Percentiles rank a stretch among this genome's conserved stretches.
These are phyloP conservation scores for Petasospora fabianii DNA, from an alignment of 1,139 yeast genomes.

Conservation along the genomic window DNA sequence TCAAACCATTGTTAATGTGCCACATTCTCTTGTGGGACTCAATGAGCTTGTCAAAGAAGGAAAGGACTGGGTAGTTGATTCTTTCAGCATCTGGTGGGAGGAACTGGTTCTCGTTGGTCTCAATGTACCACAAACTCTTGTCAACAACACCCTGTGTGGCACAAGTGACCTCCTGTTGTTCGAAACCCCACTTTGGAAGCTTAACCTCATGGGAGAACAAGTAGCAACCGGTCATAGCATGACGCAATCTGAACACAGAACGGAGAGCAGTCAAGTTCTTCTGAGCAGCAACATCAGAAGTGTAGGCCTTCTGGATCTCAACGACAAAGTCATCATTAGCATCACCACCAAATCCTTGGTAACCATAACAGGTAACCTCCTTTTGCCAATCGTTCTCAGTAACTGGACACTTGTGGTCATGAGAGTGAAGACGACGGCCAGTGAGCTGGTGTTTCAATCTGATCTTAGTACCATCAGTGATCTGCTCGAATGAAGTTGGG, in stretches of 20 bases:
- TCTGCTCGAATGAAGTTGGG: slow-evolving; percentile 51
- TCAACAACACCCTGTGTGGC: slow-evolving; percentile 76
- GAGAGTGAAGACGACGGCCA: slow-evolving; percentile 86
- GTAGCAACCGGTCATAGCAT: slow-evolving; percentile 86
- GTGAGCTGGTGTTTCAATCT: slow-evolving; percentile 71
- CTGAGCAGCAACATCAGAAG: slow-evolving; percentile 57
- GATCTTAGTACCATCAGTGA: slow-evolving; percentile 74
- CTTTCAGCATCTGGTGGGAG: slow-evolving; percentile 45
- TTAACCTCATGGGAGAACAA: slow-evolving; percentile 82
- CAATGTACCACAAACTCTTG: slow-evolving; percentile 84
- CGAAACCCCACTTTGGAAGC: slow-evolving; percentile 94
- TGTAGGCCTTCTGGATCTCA: slow-evolving; percentile 66
- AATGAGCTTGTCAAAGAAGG: slow-evolving; percentile 65
- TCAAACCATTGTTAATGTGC: slow-evolving; percentile 80
- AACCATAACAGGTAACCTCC: slow-evolving; percentile 92
- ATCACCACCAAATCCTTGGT: slow-evolving; percentile 87
- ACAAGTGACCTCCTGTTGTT: slow-evolving; percentile 95
- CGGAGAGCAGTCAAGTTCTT: slow-evolving; percentile 70
- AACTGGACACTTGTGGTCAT: slow-evolving; percentile 92
- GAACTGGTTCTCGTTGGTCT: slow-evolving; percentile 58
- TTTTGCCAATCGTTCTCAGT: slow-evolving; percentile 93
- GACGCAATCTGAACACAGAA: slow-evolving; percentile 82
- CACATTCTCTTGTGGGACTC: slow-evolving; percentile 91
- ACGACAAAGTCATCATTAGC: slow-evolving; percentile 93
- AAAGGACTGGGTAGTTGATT: slow-evolving; percentile 58